Base-by-base conservation (phyloP, 331 rosid species). In the Quercus tomentella region DNA sequence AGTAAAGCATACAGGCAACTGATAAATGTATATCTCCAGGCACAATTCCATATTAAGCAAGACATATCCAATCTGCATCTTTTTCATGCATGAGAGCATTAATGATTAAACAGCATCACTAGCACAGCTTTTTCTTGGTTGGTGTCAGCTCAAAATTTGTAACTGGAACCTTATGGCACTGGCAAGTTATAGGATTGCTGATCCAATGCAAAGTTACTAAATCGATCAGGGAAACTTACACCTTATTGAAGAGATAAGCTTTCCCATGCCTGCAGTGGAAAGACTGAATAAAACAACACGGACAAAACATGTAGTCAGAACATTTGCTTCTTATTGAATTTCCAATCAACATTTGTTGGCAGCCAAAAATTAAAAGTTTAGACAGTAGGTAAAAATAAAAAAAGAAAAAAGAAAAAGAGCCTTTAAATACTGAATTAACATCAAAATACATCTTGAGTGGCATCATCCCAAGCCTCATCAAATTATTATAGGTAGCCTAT, bases 171-270 rank as follows among this genome's bases (percentile, higher is more conserved):
- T 9, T 35, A 68, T 28, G 45, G 45, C 72, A 76, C 69, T 58
- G 61, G 71, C 61, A 56, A 70, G 67, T 52, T 66, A 41, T 37
- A 73, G 65, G 70, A 61, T 26, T 26, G 51, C 45, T 62, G 61
- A 37, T 23, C 45, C 33, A 31, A 56, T 70, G 63, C 57, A 75
- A 83, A 43, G 31, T 75, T 54, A 62, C 26, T 72, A 76, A 52
- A 79, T 52, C 25, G 72, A 84, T 78, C 56, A 72, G 80, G 89
- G 82, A 77, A 80, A 87, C 97, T 92, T 89, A 92, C 96, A 90
- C 97, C 78, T 92, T 90, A 68, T 61, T 88, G 91, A 92, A 92
- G 92, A 88, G 97, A 88, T 92, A 92, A 69, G 97, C 97, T 87
- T 87, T 90, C 85, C 94, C 97, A 63, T 92, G 92, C 91, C 77